Conservation (phyloP, 139 green algal species). For the Deuterostichococcus epilithicus region DNA sequence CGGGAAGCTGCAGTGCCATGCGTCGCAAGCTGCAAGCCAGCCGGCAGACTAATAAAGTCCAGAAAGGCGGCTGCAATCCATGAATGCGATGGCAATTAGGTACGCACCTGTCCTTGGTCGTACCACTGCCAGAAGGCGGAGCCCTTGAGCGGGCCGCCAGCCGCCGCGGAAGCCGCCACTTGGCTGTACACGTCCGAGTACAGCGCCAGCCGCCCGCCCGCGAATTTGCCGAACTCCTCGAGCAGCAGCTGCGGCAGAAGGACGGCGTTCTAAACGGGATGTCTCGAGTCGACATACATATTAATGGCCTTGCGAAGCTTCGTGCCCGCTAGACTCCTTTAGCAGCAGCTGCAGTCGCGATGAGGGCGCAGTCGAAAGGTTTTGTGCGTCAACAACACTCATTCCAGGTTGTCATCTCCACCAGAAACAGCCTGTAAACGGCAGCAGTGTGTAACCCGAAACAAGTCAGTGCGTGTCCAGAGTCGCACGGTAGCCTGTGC, state of each 20-base stretch:
- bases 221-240: slow-evolving; percentile 34
- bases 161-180: slow-evolving; percentile 12
- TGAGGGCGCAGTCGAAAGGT: no score
- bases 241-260: slow-evolving; percentile 14
- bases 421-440: no score
- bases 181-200: slow-evolving; percentile 8
- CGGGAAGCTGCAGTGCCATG: no score
- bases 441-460: no score
- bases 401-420: no score
- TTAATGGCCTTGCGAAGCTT: neutral
- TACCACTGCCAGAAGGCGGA: slow-evolving; percentile 61
- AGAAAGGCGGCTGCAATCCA: no score
- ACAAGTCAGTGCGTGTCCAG: no score
- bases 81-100: neutral
- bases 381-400: no score
- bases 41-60: no score
- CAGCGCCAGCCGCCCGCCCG: slow-evolving; percentile 4
- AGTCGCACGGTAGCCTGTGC: no score
- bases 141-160: slow-evolving; percentile 33
- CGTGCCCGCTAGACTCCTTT: slow-evolving; percentile 16
- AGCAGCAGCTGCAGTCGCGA: neutral
- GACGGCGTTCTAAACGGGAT: slow-evolving; percentile 1
- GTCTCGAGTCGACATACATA: neutral
- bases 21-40: no score
- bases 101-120: slow-evolving; percentile 40